phyloP scores from a whole-genome alignment of 2,329 filamentous ascomycete species.

The Fusarium sp. region DNA sequence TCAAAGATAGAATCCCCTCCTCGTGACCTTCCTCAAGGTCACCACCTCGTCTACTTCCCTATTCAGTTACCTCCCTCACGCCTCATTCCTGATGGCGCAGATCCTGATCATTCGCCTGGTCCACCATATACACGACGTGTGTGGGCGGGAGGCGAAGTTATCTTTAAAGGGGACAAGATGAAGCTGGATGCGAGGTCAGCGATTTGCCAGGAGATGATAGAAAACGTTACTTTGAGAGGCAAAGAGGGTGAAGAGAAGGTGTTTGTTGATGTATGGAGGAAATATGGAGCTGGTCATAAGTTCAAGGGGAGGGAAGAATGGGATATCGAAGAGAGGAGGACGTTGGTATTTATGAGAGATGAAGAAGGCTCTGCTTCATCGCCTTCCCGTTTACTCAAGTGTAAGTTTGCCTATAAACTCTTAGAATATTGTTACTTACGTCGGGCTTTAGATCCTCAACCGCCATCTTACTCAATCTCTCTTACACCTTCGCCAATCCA shows the following conservation, averaged over 20 bases:
- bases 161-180: constrained; percentile 59
- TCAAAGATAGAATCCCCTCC: constrained; percentile 43
- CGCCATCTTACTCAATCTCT: constrained; percentile 58
- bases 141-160: constrained; percentile 86
- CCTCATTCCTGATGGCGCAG: constrained; percentile 86
- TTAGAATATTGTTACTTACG: neutral
- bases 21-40: constrained; percentile 69
- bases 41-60: constrained; percentile 92
- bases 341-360: constrained; percentile 65
- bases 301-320: constrained; percentile 27
- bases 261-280: constrained; percentile 64
- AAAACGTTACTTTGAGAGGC: constrained; percentile 53
- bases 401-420: constrained; percentile 36
- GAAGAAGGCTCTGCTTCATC: constrained; percentile 33
- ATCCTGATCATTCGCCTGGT: constrained; percentile 81
- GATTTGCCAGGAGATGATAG: constrained; percentile 62
- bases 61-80: constrained; percentile 70
- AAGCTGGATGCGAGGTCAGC: constrained; percentile 55
- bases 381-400: constrained; percentile 44
- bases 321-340: constrained; percentile 62
- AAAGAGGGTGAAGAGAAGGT: constrained; percentile 57
- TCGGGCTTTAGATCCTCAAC: constrained; percentile 48
- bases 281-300: constrained; percentile 54
- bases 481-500: constrained; percentile 77
- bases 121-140: constrained; percentile 79